Base-by-base conservation (phyloP, 1,139 yeast genomes). In the Hemisphaericaspora xylofermentans region DNA sequence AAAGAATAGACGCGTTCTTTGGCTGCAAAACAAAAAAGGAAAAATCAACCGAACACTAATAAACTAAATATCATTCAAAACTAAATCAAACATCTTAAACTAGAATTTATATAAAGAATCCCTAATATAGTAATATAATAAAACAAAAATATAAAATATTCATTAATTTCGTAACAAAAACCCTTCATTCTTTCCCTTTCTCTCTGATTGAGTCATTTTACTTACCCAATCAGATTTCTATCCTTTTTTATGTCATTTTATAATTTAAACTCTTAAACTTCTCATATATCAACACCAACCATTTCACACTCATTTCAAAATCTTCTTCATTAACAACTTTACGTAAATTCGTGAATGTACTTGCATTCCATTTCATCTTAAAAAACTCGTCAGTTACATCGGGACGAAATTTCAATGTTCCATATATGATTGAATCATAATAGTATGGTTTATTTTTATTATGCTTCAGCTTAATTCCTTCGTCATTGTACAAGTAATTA, bases 261-360 rank as follows among this genome's bases (percentile, higher is more conserved):
- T 47, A 47, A 15, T 45, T 33, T 39, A 47, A 35, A 38, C 37
- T 44, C 29, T 43, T 48, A 36, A 63, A 40, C 40, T 64, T 64
- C 19, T 61, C 63, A 47, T 66, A 64, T 34, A 60, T 47, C 10
- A 63, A 48, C 21, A 55, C 61, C 40, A 67, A 43, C 61, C 66
- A 58, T 43, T 58, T 61, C 3, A 63, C 53, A 2, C 65, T 50
- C 18, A 43, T 40, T 22, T 64, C 66, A 40, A 57, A 58, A 47
- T 65, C 63, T 10, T 48, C 50, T 4, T 47, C 42, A 17, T 51
- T 48, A 6, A 63, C 46, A 1, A 69, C 57, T 19, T 54, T 48
- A 24, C 58, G 53, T 12, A 68, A 50, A 28, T 60, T 54, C 2
- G 63, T 52, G 35, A 66, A 59, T 2, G 61, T 54, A 31, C 63